phyloP scores from a whole-genome alignment of 768 basidiomycete species.

The Mycena haematopus region DNA sequence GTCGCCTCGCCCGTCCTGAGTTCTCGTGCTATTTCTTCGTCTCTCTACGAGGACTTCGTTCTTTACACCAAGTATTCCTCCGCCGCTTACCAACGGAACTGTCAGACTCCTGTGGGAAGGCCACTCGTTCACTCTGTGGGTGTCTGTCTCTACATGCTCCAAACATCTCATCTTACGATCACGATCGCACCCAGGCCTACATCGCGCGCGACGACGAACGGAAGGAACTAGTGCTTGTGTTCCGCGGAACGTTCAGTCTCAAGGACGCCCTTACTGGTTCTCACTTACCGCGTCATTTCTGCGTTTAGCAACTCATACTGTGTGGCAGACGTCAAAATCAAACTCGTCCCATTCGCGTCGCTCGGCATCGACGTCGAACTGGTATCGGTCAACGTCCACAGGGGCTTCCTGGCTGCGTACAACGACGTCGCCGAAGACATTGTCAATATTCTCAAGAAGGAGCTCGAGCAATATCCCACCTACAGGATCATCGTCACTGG shows the following conservation, averaged over 20 bases:
- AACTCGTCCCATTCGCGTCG: background rate
- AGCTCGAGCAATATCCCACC: conserved; percentile 5
- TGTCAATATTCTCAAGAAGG: background rate
- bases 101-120: conserved; percentile 56
- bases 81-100: conserved; percentile 52
- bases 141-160: no score
- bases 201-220: conserved; percentile 33
- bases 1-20: no score
- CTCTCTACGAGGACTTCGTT: conserved; percentile 49
- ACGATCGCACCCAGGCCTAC: conserved; percentile 30
- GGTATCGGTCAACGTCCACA: conserved; percentile 6
- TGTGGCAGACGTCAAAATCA: background rate
- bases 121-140: conserved; percentile 48
- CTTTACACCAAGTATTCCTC: conserved; percentile 58
- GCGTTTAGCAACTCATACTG: background rate
- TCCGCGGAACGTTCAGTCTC: conserved; percentile 31
- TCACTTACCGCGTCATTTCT: no score
- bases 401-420: conserved; percentile 13
- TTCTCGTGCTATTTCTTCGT: conserved; percentile 35
- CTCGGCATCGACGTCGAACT: conserved; percentile 1
- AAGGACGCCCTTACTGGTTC: background rate
- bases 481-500: conserved; percentile 30
- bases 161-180: no score
- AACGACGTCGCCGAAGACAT: conserved; percentile 12
- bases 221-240: conserved; percentile 32